Percentiles rank a stretch among this genome's conserved stretches.
Evolutionary conservation across 768 basidiomycete species (phyloP).

Genomic region (Mycena albidolilacea): DNA sequence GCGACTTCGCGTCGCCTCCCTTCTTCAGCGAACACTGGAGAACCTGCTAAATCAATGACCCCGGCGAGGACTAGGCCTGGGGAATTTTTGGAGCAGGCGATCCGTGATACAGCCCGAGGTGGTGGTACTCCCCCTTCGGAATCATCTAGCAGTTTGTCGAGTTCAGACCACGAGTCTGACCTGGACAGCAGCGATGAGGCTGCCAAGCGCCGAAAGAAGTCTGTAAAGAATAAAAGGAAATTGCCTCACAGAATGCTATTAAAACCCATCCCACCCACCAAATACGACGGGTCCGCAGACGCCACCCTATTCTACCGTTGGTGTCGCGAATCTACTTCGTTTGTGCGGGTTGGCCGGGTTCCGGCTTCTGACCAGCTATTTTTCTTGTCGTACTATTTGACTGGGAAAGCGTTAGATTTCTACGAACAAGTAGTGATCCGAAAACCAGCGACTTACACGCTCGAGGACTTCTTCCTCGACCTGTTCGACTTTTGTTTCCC

Average conservation of each 20-base stretch:
- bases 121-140: no score
- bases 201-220: slow-evolving; percentile 1
- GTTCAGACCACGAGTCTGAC: no score
- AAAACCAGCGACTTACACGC: no score
- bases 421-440: no score
- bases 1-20: background rate
- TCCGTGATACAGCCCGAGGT: no score
- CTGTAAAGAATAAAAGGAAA: slow-evolving; percentile 18
- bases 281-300: slow-evolving; percentile 7
- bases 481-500: no score
- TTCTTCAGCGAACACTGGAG: slow-evolving; percentile 13
- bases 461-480: no score
- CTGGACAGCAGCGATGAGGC: background rate
- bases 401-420: no score
- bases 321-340: background rate
- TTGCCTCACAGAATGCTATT: background rate
- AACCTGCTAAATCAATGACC: background rate
- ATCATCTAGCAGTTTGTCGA: no score
- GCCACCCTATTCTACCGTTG: slow-evolving; percentile 19
- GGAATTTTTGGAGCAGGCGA: background rate
- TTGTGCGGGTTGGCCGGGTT: no score
- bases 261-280: background rate
- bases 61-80: slow-evolving; percentile 18
- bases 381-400: no score
- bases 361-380: no score